Percentiles rank a stretch among this genome's conserved stretches.
Conservation (phyloP, 305 asterid genomes). For the Fraxinus platypoda region DNA sequence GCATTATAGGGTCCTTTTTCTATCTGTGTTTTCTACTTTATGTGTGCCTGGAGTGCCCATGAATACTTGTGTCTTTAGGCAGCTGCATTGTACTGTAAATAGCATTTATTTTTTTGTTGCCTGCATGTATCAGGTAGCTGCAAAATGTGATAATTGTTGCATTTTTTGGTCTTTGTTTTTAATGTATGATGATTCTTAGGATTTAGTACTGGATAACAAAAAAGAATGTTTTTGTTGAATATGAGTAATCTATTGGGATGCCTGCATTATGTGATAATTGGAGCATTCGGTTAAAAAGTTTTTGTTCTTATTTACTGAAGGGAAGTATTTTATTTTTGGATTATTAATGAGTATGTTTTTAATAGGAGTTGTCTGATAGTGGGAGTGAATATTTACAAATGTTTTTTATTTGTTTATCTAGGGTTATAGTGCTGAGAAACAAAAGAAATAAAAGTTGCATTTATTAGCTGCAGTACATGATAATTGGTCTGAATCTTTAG, state of each 20-base stretch:
- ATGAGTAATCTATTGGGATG: neutral
- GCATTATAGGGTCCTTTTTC: neutral
- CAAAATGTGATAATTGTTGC: neutral
- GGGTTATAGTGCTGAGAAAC: constrained; percentile 2
- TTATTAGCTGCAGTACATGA: neutral
- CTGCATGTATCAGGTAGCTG: neutral
- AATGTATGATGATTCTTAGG: neutral
- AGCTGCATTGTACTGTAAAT: neutral
- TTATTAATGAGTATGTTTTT: neutral
- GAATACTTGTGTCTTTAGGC: neutral
- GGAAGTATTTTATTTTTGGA: neutral
- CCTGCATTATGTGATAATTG: neutral
- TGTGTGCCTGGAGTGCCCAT: neutral
- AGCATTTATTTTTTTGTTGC: neutral
- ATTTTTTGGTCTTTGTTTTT: neutral
- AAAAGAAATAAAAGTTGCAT: neutral
- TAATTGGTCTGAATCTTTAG: neutral
- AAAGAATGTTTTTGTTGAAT: neutral
- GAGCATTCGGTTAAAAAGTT: neutral
- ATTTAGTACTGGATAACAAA: neutral
- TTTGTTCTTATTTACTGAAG: neutral
- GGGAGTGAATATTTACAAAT: neutral
- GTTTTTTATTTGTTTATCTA: neutral
- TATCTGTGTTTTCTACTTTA: neutral
- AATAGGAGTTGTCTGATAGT: neutral